Conservation (phyloP, 176 grass and related monocot genomes). For the Thinopyrum elongatum region DNA sequence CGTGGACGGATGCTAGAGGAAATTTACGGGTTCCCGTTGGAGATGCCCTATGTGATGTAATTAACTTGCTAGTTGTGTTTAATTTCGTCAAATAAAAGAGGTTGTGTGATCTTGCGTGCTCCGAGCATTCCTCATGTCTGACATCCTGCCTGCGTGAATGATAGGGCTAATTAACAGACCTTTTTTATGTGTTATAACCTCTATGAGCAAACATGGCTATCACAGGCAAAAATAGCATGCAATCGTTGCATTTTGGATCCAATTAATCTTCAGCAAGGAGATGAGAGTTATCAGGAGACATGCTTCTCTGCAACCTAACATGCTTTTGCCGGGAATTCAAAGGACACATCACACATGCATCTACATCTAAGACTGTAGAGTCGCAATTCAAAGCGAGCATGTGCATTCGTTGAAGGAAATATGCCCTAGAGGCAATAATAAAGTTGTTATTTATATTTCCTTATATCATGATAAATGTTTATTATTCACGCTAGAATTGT, state of each 20-base stretch:
- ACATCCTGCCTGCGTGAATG: constrained; percentile 5
- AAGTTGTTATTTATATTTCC: no score
- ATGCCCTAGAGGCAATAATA: no score
- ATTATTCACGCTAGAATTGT: no score
- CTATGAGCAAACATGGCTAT: not conserved
- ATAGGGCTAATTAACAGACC: not conserved
- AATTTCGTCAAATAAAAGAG: constrained; percentile 30
- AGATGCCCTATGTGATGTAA: constrained; percentile 28
- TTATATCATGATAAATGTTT: no score
- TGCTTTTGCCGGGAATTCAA: constrained; percentile 40
- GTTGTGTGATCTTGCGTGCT: constrained; percentile 3
- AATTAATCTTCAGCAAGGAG: not conserved
- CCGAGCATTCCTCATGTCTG: not conserved
- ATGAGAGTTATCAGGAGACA: constrained; percentile 34
- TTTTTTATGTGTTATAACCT: not conserved
- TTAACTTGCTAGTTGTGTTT: constrained; percentile 21
- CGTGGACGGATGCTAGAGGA: no score
- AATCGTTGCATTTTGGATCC: not conserved
- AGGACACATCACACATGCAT: constrained; percentile 18
- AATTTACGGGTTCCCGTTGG: no score
- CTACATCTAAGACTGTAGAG: constrained; percentile 17
- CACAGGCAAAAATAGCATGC: not conserved
- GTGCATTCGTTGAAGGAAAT: no score
- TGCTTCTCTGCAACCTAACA: constrained; percentile 32
- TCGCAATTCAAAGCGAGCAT: constrained; percentile 8